A percentile compares a stretch with the other conserved stretches of the same genome.
These are phyloP conservation scores for Acacia concinna DNA, from an alignment of 331 rosid genomes.

Conservation along the genomic window DNA sequence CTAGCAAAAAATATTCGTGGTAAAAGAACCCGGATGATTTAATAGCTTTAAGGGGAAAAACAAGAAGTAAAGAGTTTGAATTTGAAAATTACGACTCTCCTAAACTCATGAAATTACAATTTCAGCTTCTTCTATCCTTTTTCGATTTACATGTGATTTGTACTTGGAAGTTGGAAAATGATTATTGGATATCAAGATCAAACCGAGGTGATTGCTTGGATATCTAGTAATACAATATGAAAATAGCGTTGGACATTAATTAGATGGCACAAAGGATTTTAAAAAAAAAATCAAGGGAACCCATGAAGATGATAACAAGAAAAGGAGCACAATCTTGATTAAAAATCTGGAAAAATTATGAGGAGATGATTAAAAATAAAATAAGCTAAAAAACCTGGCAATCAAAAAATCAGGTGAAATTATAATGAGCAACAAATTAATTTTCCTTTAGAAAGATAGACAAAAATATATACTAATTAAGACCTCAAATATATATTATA, in stretches of 20 bases:
- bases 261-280: too few species aligned
- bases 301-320: too few species aligned
- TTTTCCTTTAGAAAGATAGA: neutral
- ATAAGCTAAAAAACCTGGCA: too few species aligned
- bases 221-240: too few species aligned
- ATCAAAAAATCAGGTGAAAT: too few species aligned
- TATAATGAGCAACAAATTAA: too few species aligned
- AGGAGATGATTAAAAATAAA: neutral
- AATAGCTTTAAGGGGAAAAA: neutral
- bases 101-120: neutral
- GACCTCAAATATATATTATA: neutral
- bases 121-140: neutral
- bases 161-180: neutral
- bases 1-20: too few species aligned
- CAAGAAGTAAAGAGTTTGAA: neutral
- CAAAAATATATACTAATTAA: neutral
- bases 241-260: too few species aligned
- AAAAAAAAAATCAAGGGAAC: too few species aligned
- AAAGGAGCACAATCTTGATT: too few species aligned
- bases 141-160: neutral
- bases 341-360: neutral
- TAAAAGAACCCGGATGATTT: too few species aligned
- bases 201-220: neutral
- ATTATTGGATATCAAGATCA: neutral
- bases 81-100: neutral